phyloP scores from a whole-genome alignment of 192 early-diverging fungal species.

The Jimgerdemannia lactiflua region DNA sequence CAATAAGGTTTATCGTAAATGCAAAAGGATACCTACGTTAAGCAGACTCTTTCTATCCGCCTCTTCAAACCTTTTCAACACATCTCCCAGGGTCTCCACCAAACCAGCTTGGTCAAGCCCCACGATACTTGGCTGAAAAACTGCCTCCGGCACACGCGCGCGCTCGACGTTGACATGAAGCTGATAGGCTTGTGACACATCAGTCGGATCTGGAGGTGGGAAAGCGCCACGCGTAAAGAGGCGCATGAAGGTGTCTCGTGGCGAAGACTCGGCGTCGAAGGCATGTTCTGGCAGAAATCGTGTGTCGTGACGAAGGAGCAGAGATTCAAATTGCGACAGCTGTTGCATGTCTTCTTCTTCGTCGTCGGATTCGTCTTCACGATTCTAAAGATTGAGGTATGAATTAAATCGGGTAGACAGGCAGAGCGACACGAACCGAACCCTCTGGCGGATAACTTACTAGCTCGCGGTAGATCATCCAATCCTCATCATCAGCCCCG shows the following conservation, averaged over 20 bases:
- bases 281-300: constrained; percentile 71
- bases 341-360: constrained; percentile 71
- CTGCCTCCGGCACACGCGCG: constrained; percentile 80
- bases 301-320: constrained; percentile 71
- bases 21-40: constrained; percentile 33
- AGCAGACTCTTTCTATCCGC: constrained; percentile 41
- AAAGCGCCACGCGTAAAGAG: constrained; percentile 63
- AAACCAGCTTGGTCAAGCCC: constrained; percentile 90
- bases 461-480: constrained; percentile 90
- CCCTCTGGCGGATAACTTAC: constrained; percentile 38
- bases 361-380: constrained; percentile 79
- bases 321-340: constrained; percentile 68
- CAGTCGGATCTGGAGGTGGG: constrained; percentile 57
- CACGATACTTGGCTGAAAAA: constrained; percentile 86
- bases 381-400: constrained; percentile 39
- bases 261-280: constrained; percentile 60
- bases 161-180: constrained; percentile 91
- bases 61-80: constrained; percentile 55
- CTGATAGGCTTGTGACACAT: constrained; percentile 70
- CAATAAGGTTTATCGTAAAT: neutral
- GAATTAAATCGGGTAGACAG: no score
- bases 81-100: constrained; percentile 70
- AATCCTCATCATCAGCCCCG: constrained; percentile 91
- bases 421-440: neutral
- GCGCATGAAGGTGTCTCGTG: constrained; percentile 71